These are phyloP conservation scores for Lentinula guzmanii DNA, from an alignment of 768 basidiomycete species.

Conservation along the genomic window DNA sequence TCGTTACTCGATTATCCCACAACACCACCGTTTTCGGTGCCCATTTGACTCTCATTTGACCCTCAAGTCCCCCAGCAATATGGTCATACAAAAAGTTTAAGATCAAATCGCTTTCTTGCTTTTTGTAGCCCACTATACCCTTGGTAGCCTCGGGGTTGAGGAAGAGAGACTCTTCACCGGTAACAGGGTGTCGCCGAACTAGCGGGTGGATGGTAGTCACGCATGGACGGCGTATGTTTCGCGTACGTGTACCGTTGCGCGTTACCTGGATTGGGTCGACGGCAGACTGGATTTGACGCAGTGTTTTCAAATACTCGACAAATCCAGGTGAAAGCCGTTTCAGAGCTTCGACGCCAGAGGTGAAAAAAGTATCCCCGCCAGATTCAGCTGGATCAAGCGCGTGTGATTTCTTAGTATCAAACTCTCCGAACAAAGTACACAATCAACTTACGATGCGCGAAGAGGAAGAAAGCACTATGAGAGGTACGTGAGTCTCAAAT, in stretches of 20 bases:
- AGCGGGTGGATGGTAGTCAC: slow-evolving; percentile 41
- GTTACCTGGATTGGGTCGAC: slow-evolving; percentile 50
- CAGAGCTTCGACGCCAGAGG: slow-evolving; percentile 40
- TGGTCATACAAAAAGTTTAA: slow-evolving; percentile 44
- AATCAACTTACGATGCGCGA: slow-evolving; percentile 18
- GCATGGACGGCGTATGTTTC: slow-evolving; percentile 52
- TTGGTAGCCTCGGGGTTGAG: slow-evolving; percentile 55
- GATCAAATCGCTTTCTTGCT: slow-evolving; percentile 47
- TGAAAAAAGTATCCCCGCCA: slow-evolving; percentile 44
- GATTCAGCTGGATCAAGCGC: slow-evolving; percentile 8
- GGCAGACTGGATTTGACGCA: slow-evolving; percentile 55
- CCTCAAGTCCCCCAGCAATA: slow-evolving; percentile 45
- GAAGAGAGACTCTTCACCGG: slow-evolving; percentile 55
- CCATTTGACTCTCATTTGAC: slow-evolving; percentile 52
- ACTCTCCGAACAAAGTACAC: not conserved
- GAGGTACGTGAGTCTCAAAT: slow-evolving; percentile 31
- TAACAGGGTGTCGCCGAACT: slow-evolving; percentile 43
- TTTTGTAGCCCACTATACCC: slow-evolving; percentile 53
- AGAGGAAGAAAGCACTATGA: slow-evolving; percentile 51
- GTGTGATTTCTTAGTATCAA: not conserved
- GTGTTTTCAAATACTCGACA: slow-evolving; percentile 48
- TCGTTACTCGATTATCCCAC: slow-evolving; percentile 50
- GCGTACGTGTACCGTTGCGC: slow-evolving; percentile 45
- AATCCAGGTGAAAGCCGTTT: slow-evolving; percentile 49
- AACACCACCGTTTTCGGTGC: slow-evolving; percentile 47